Conservation (phyloP, 176 grass and related monocot species). For the Bolboschoenus planiculmis region DNA sequence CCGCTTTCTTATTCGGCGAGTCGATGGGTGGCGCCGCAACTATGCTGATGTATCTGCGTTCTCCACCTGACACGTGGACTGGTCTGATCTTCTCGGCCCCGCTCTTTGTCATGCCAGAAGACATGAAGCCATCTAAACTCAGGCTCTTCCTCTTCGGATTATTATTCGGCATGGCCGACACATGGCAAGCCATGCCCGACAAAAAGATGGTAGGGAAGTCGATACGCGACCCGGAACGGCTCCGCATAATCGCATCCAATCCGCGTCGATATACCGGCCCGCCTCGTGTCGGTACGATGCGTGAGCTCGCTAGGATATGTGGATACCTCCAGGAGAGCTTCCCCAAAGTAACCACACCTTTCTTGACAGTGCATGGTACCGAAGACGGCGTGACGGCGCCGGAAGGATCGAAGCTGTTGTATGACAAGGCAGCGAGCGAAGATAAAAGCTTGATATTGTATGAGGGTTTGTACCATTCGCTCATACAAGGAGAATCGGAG, state of each 20-base stretch:
- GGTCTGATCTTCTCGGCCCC: conserved; percentile 59
- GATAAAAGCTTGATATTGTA: conserved; percentile 57
- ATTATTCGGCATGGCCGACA: conserved; percentile 62
- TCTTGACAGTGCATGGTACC: conserved; percentile 52
- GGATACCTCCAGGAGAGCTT: conserved; percentile 37
- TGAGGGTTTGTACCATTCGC: conserved; percentile 51
- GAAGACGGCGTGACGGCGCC: conserved; percentile 44
- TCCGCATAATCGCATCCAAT: conserved; percentile 38
- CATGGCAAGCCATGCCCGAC: conserved; percentile 52
- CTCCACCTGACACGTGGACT: conserved; percentile 37
- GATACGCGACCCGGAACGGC: conserved; percentile 29
- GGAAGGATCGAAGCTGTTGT: conserved; percentile 52
- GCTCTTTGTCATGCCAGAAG: conserved; percentile 52
- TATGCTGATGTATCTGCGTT: conserved; percentile 52
- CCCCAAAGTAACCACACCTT: conserved; percentile 39
- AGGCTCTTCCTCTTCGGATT: conserved; percentile 59
- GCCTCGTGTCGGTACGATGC: conserved; percentile 41
- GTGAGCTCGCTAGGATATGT: conserved; percentile 51
- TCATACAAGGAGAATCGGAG: conserved; percentile 19
- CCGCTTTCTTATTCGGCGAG: conserved; percentile 62
- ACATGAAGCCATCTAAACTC: conserved; percentile 52
- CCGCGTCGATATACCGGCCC: conserved; percentile 30
- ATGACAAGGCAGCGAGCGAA: conserved; percentile 48
- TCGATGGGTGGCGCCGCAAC: conserved; percentile 70
- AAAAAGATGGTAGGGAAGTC: conserved; percentile 48